Base-by-base conservation (phyloP, 2,329 filamentous ascomycete genomes). In the Ophiocordyceps camponoti-floridani region DNA sequence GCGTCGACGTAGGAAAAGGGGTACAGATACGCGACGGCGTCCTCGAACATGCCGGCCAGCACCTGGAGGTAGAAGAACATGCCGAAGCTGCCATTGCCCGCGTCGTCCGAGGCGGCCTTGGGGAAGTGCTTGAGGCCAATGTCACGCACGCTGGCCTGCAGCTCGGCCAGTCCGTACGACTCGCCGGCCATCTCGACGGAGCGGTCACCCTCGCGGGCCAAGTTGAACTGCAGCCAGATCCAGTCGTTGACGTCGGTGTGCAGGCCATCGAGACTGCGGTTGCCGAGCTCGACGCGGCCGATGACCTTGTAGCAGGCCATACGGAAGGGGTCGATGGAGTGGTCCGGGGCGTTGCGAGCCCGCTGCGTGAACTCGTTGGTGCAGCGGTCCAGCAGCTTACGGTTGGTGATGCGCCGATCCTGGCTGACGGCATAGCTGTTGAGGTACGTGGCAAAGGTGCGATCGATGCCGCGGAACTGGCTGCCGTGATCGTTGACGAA, bases 241-340 rank as follows among this genome's bases (percentile, higher is more conserved):
- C 77, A 82, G 60, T 83, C 79, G 54, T 80, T 75, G 47, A 82
- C 74, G 47, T 78, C 75, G 13, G 72, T 75, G 53, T 74, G 75
- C 33, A 82, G 63, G 41, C 72, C 73, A 23, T 79, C 76, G 28
- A 82, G 60, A 51, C 70, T 76, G 49, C 79, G 73, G 60, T 79
- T 78, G 56, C 66, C 68, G 26, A 83, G 64, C 54, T 82, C 79
- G 52, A 78, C 81, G 41, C 79, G 86, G 41, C 93, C 91, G 53
- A 98, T 82, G 49, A 98, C 80, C 70, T 98, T 96, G 72, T 96
- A 96, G 61, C 91, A 95, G 42, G 89, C 88, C 78, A 94, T 88
- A 45, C 87, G 80, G 66, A 93, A 98, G 26, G 91, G 91, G 59
- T 98, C 91, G 50, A 93, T 79, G 1, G 84, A 84, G 57, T 88